These are phyloP conservation scores for Fomitopsis serialis DNA, from an alignment of 768 basidiomycete genomes.

Conservation along the genomic window DNA sequence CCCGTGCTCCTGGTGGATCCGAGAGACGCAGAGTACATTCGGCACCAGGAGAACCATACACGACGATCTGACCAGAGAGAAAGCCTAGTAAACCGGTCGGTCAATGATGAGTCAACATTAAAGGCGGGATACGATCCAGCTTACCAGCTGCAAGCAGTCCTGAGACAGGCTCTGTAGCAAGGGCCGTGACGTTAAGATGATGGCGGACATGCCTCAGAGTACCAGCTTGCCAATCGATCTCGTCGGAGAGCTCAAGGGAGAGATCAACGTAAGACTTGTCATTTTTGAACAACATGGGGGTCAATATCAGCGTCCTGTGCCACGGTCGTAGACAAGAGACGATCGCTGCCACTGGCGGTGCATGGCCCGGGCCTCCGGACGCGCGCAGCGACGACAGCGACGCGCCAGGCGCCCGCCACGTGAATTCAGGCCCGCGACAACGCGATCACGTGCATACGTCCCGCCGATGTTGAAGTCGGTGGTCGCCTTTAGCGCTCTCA, in stretches of 20 bases:
- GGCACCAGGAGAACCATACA: conserved; percentile 69
- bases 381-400: too few relatives aligned
- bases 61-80: conserved; percentile 49
- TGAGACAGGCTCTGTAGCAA: conserved; percentile 56
- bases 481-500: neutral
- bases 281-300: conserved; percentile 6
- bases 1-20: conserved; percentile 32
- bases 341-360: too few relatives aligned
- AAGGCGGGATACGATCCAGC: conserved; percentile 3
- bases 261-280: conserved; percentile 40
- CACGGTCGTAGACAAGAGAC: too few relatives aligned
- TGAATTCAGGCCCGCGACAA: neutral
- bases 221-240: conserved; percentile 52
- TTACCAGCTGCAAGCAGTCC: conserved; percentile 59
- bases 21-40: conserved; percentile 43
- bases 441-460: conserved; percentile 2
- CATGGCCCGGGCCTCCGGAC: too few relatives aligned
- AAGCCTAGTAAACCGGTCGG: conserved; percentile 45
- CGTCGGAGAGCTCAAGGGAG: conserved; percentile 51
- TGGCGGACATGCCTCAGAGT: conserved; percentile 44
- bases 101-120: neutral
- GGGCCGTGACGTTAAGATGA: conserved; percentile 42
- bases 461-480: neutral
- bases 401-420: neutral
- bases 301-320: too few relatives aligned